Evolutionary conservation across 2,329 filamentous ascomycete genomes (phyloP), one percentile per base, ranked within the genome.

Genomic region (Sclerotinia glacialis): DNA sequence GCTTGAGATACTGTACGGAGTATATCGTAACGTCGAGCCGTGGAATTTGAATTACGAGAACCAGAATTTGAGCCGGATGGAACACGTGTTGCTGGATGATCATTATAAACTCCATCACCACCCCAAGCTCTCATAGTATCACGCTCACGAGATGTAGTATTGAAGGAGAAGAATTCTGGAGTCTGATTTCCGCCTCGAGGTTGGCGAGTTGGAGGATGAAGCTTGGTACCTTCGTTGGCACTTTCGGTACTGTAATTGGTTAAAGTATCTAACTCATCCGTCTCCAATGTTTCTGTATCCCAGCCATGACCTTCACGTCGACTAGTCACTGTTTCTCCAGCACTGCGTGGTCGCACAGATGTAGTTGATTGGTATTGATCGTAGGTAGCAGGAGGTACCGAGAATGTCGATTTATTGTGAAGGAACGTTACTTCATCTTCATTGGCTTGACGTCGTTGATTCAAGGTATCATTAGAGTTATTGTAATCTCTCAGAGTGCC

Each of bases 401-500:
- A 68, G 53, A 71, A 71, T 11, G 69, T 68, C 31, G 71, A 70
- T n/a, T 69, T 71, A 53, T 65, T 71, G 26, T 69, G 67, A n/a
- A 73, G 61, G 47, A 71, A 72, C 14, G 68, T 71, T 2, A 52
- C 54, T 8, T 71, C 62, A 40, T 68, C 67, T 14, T 72, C 65
- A 37, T 68, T 66, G 18, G 31, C 59, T 21, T 67, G 67, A 21
- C 63, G 49, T 46, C 70, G n/a, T 23, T 59, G 55, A 53, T 66
- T 59, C 23, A 83, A 73, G 0, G 80, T 81, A 53, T 86, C 84
- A 64, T 81, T 79, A 0, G 83, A 85, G 58, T 79, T 80, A 68
- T 84, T 79, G 67, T 80, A 82, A 18, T 80, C 79, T 7, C 80
- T 78, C 44, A 77, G 67, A 2, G 74, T 77, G 49, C 69, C 73